These are phyloP conservation scores for Chrysanthemum lavandulifolium DNA, from an alignment of 129 eudicot genomes.

Conservation along the genomic window DNA sequence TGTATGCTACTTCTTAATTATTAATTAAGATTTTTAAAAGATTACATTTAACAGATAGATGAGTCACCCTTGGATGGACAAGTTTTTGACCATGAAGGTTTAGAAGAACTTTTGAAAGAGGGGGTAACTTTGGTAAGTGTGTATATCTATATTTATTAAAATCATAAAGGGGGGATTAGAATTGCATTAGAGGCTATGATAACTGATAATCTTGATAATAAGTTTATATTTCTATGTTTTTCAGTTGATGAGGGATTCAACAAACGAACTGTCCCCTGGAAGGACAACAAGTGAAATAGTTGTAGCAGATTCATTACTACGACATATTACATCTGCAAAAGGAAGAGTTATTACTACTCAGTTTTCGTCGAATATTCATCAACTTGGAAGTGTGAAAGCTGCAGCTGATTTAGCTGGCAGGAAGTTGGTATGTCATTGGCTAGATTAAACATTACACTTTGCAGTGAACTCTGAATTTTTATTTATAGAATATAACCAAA, in stretches of 20 bases:
- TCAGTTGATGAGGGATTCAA: constrained; percentile 99
- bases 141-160: neutral
- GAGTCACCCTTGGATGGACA: constrained; percentile 94
- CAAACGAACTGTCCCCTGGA: constrained; percentile 94
- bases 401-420: constrained; percentile 98
- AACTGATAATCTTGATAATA: neutral
- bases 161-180: too few species aligned
- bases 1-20: neutral
- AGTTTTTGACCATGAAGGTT: constrained; percentile 81
- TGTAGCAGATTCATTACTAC: constrained; percentile 80
- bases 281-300: constrained; percentile 91
- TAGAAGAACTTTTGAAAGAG: constrained; percentile 93
- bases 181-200: too few species aligned
- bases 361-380: constrained; percentile 96
- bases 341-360: constrained; percentile 98
- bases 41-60: constrained; percentile 56
- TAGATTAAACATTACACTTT: too few species aligned
- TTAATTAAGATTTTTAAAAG: neutral
- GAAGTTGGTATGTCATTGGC: constrained; percentile 67
- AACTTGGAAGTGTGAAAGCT: constrained; percentile 98
- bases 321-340: constrained; percentile 80
- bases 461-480: too few species aligned
- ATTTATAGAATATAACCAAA: too few species aligned
- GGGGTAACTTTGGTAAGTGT: constrained; percentile 79
- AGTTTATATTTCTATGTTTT: constrained; percentile 9